Evolutionary conservation across 305 asterid species (phyloP).

Genomic region (Solanum hybrid): DNA sequence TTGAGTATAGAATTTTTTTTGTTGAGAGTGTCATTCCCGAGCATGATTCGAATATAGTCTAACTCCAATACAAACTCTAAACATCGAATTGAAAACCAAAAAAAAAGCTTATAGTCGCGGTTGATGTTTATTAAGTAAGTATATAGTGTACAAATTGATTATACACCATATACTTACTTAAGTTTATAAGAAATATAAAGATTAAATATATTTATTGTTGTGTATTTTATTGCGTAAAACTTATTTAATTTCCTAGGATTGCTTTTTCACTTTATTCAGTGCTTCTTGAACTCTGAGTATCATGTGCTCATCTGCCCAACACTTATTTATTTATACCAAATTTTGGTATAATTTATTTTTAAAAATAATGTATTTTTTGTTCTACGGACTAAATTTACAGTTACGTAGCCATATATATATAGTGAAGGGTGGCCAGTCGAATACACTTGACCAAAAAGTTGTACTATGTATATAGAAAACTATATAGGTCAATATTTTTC

Average conservation of each 20-base stretch:
- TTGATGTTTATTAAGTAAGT: too few species aligned
- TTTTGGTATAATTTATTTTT: not conserved
- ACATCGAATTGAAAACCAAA: too few species aligned
- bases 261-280: constrained; percentile 10
- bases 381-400: not conserved
- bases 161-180: not conserved
- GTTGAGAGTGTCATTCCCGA: not conserved
- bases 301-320: constrained; percentile 1
- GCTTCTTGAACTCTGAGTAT: not conserved
- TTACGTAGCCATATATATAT: too few species aligned
- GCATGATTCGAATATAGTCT: too few species aligned
- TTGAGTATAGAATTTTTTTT: too few species aligned
- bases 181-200: not conserved
- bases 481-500: too few species aligned
- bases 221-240: not conserved
- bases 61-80: rapidly evolving
- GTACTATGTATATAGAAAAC: too few species aligned
- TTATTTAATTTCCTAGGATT: not conserved
- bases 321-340: not conserved
- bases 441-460: not conserved
- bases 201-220: not conserved
- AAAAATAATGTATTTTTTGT: too few species aligned
- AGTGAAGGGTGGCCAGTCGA: not conserved
- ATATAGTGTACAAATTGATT: not conserved
- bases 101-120: not conserved